These are phyloP conservation scores for Chaetomium olivaceum DNA, from an alignment of 2,329 filamentous ascomycete species.

Conservation along the genomic window DNA sequence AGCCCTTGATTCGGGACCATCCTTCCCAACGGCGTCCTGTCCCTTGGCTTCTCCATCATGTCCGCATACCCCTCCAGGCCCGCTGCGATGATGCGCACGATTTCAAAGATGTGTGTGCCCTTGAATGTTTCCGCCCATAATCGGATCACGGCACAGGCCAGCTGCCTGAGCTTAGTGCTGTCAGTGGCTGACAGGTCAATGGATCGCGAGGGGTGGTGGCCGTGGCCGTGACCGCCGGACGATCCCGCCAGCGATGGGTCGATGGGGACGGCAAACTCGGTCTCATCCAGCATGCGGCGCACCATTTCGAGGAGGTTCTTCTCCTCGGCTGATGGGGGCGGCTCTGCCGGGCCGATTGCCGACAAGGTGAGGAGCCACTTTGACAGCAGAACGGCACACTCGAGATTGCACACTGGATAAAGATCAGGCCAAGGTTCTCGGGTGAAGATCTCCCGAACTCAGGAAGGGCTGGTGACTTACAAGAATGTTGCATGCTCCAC, in stretches of 20 bases:
- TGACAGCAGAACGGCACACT: slow-evolving; percentile 61
- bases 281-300: slow-evolving; percentile 61
- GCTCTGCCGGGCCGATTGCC: slow-evolving; percentile 52
- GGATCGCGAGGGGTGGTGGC: slow-evolving; percentile 40
- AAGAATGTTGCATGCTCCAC: slow-evolving; percentile 64
- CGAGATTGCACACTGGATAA: slow-evolving; percentile 57
- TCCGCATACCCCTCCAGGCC: slow-evolving; percentile 60
- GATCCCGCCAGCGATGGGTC: slow-evolving; percentile 53
- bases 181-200: slow-evolving; percentile 50
- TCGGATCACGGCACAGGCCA: slow-evolving; percentile 59
- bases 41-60: slow-evolving; percentile 55
- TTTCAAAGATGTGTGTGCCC: slow-evolving; percentile 61
- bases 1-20: slow-evolving; percentile 28
- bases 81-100: slow-evolving; percentile 58
- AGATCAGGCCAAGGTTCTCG: neutral
- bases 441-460: neutral
- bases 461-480: slow-evolving; percentile 43
- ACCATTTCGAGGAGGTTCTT: slow-evolving; percentile 57
- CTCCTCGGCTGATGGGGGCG: slow-evolving; percentile 54
- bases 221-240: slow-evolving; percentile 35
- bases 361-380: slow-evolving; percentile 62
- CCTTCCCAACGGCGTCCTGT: slow-evolving; percentile 46
- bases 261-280: slow-evolving; percentile 61
- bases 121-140: slow-evolving; percentile 65
- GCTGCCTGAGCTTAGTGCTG: slow-evolving; percentile 53